A percentile compares a stretch with the other conserved stretches of the same genome.
These are phyloP conservation scores for Paracoccidioides brasiliensis DNA, from an alignment of 2,329 filamentous ascomycete genomes.

Conservation along the genomic window DNA sequence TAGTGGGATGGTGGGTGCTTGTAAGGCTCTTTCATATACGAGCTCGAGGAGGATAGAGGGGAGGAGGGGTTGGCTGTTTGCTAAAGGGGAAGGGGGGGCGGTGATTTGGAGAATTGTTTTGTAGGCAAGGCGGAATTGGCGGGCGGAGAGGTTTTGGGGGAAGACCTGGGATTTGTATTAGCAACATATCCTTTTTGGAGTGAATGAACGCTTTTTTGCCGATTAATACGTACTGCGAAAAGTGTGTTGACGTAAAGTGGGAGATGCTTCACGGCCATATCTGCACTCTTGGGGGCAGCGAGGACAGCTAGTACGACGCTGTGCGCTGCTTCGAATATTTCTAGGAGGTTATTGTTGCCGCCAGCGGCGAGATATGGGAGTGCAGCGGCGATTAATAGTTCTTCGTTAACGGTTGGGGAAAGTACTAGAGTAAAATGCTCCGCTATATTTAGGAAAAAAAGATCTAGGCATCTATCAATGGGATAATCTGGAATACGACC, in stretches of 20 bases:
- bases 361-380: slow-evolving; percentile 57
- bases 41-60: slow-evolving; percentile 71
- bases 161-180: slow-evolving; percentile 43
- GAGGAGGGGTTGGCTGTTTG: slow-evolving; percentile 60
- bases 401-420: slow-evolving; percentile 53
- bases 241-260: slow-evolving; percentile 76
- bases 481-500: slow-evolving; percentile 49
- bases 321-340: slow-evolving; percentile 82
- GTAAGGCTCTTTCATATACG: slow-evolving; percentile 50
- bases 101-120: slow-evolving; percentile 72
- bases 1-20: slow-evolving; percentile 39
- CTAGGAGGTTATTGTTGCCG: slow-evolving; percentile 43
- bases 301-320: slow-evolving; percentile 68
- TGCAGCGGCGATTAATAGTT: slow-evolving; percentile 60
- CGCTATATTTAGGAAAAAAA: slow-evolving; percentile 77
- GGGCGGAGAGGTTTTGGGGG: slow-evolving; percentile 60
- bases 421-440: slow-evolving; percentile 69
- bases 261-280: slow-evolving; percentile 56
- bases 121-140: slow-evolving; percentile 82
- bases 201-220: not conserved
- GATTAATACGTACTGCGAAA: slow-evolving; percentile 40
- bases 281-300: slow-evolving; percentile 63
- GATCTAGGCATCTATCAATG: slow-evolving; percentile 59
- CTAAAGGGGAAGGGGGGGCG: slow-evolving; percentile 63
- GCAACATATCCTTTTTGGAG: not conserved